These are phyloP conservation scores for Haplosporangium gracile DNA, from an alignment of 192 early-diverging fungal species.

Conservation along the genomic window DNA sequence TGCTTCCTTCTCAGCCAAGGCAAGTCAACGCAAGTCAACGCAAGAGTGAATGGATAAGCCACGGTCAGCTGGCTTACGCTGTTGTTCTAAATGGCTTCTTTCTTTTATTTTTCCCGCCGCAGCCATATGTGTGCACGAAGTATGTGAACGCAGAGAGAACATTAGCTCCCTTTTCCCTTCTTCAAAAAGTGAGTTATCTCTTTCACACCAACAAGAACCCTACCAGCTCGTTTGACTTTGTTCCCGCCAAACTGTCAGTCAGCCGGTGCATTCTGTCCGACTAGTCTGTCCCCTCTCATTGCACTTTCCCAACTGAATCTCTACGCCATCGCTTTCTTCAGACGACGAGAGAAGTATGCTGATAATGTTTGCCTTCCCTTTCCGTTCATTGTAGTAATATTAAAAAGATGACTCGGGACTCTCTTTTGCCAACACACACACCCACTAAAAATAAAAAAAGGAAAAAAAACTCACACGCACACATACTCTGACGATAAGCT, in stretches of 20 bases:
- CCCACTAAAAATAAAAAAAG: background rate
- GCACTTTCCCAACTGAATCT: background rate
- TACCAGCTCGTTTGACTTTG: background rate
- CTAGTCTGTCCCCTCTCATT: too few relatives aligned
- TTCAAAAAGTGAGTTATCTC: background rate
- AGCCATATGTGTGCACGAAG: background rate
- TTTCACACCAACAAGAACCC: too few relatives aligned
- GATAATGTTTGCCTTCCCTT: background rate
- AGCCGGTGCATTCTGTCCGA: too few relatives aligned
- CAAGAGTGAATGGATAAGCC: too few relatives aligned
- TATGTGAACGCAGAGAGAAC: background rate
- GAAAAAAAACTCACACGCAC: background rate
- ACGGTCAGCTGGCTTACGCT: background rate
- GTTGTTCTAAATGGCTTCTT: background rate
- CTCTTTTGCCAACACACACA: background rate
- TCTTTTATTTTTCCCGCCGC: background rate
- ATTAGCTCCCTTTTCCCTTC: background rate
- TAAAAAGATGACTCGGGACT: constrained; percentile 10
- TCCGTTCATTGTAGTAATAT: background rate
- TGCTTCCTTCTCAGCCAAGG: background rate
- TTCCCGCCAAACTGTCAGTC: background rate
- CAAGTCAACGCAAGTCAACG: too few relatives aligned
- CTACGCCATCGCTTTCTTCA: background rate
- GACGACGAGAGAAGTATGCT: background rate
- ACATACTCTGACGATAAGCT: background rate